Evolutionary conservation across 768 basidiomycete genomes (phyloP), one percentile per base, ranked within the genome.

Genomic region (Panaeolus papilionaceus): DNA sequence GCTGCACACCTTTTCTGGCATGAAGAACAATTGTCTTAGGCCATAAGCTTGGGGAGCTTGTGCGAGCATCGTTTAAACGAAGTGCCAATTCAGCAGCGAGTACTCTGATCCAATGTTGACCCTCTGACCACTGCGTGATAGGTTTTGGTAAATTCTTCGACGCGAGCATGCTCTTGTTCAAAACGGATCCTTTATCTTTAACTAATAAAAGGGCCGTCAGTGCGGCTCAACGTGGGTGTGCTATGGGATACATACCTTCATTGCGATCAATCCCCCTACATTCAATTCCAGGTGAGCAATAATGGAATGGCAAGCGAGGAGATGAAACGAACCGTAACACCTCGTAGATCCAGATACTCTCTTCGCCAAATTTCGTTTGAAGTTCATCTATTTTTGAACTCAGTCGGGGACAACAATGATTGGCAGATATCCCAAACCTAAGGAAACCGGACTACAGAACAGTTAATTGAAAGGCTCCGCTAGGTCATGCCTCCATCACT

Each of bases 131-230:
- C 47, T 88, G 90, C 6, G 85, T 92, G 26, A 98, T 88, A 0
- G 92, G 87, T 39, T 89, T 87, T 0, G 91, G 89, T 26, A 98
- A 85, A 74, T 98, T 99, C 77, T 99, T 99, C n/a, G 95, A 92
- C 0, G 95, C 94, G 64, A 95, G 80, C 97, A 99, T 99, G 72
- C 93, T 95, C 81, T 98, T 98, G 69, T 87, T 91, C 38, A 92
- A 79, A 0, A 84, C 81, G 16, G 90, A 84, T 26, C 78, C 75
- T 77, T 94, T 94, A 74, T 94, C 93, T 73, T 94, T 95, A 40
- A 98, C 96, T 97, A 75, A 44, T 66, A 67, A 47, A 14, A 9
- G 67, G 47, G 39, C 49, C 44, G 49, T 75, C 44, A 68, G 63
- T 66, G 37, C 23, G 47, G 47, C 8, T 49, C 2, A 6, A 20